Percentiles rank a stretch among this genome's conserved stretches.
These are phyloP conservation scores for Haplosporangium sp. DNA, from an alignment of 371 early-diverging fungal genomes.

Conservation along the genomic window DNA sequence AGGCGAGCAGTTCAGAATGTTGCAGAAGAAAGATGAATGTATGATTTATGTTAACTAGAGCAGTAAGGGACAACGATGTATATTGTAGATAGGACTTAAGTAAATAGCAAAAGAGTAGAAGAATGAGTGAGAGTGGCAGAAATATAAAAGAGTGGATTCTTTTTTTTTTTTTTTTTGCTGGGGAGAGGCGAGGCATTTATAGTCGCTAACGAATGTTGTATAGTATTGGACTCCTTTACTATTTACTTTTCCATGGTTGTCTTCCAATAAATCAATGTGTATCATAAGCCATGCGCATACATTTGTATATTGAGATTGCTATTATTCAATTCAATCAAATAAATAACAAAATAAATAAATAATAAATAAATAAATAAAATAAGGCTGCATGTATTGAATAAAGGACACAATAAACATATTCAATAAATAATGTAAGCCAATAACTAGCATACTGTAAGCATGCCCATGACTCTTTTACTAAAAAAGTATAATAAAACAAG, in stretches of 20 bases:
- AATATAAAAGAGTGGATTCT: slow-evolving; percentile 12
- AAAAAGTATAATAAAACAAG: not conserved
- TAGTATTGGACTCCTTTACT: not conserved
- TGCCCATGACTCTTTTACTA: too few species aligned
- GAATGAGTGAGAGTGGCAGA: not conserved
- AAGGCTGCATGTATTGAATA: too few species aligned
- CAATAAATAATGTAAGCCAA: not conserved
- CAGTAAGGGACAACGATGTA: not conserved
- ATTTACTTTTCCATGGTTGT: not conserved
- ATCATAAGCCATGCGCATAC: too few species aligned
- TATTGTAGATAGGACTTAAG: not conserved
- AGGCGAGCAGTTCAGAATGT: slow-evolving; percentile 17
- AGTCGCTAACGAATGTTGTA: not conserved
- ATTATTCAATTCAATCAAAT: too few species aligned
- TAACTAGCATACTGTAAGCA: not conserved
- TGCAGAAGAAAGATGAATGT: slow-evolving; percentile 1
- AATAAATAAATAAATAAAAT: too few species aligned
- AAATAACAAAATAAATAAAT: too few species aligned
- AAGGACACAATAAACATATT: too few species aligned
- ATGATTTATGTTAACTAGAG: not conserved
- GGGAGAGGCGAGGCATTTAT: slow-evolving; percentile 9
- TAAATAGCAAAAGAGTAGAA: slow-evolving; percentile 2
- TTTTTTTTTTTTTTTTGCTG: not conserved
- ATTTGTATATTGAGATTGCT: too few species aligned
- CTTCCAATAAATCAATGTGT: too few species aligned